Evolutionary conservation across 768 basidiomycete genomes (phyloP), one percentile per base, ranked within the genome.

Genomic region (Hypsizygus marmoreus): DNA sequence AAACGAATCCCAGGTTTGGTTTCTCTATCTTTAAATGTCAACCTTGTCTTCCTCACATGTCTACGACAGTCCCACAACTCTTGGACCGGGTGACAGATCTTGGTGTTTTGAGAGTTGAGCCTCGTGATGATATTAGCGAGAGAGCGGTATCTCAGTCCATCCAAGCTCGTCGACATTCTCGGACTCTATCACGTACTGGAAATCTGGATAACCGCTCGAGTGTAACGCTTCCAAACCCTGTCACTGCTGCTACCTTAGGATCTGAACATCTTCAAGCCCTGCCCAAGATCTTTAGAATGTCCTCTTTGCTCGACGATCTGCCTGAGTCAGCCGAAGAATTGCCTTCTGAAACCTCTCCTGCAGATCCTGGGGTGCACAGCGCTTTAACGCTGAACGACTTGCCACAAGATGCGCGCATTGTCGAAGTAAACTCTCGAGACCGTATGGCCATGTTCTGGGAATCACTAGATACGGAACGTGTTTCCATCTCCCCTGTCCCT

Each of bases 391-490:
- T 34, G 17, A 34, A 49, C 32, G 16, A 45, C 34, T 19, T 39
- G 26, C 43, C 54, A 37, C 39, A 57, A 34, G 43, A 55, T 19
- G 49, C 64, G 47, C 58, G 56, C 34, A 51, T 51, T 29, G 34
- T 40, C 29, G 47, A 52, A 28, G 16, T 50, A 14, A 55, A 44
- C 33, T 40, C 62, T 25, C 55, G 47, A 16, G 55, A 68, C 28
- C 61, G 64, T 12, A 61, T 63, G 56, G 51, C 58, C 3, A 54
- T 64, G 19, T 74, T 79, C 50, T 78, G 76, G 76, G 71, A 77
- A 22, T 58, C 61, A 14, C 51, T 78, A n/a, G 75, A 77, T 53
- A 56, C 57, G n/a, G 73, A 74, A 45, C 63, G 62, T 54, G 51
- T 43, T 23, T 41, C 49, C 35, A 24, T 45, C n/a, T 43, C 43